Conservation (phyloP, 305 asterid genomes). For the Solanum hybrid region DNA sequence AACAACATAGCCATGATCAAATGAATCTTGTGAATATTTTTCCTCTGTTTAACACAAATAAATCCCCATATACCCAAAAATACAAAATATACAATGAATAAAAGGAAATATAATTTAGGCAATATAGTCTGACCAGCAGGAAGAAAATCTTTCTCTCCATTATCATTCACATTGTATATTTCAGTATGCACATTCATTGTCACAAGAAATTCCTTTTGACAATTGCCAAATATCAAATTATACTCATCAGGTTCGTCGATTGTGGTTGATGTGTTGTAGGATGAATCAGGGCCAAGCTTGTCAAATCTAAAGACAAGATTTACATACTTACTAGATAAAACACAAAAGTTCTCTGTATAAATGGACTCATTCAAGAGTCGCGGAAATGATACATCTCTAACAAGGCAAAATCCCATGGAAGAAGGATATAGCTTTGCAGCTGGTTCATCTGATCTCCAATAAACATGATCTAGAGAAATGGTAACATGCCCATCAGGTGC, state of each 20-base stretch:
- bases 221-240: slow-evolving; percentile 20
- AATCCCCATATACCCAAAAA: neutral
- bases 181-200: slow-evolving; percentile 23
- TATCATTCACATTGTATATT: slow-evolving; percentile 16
- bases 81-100: neutral
- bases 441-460: slow-evolving; percentile 12
- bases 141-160: slow-evolving; percentile 2
- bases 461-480: slow-evolving; percentile 11
- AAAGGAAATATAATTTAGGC: neutral
- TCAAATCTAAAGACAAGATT: slow-evolving; percentile 14
- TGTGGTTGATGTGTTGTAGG: neutral
- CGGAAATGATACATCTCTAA: slow-evolving; percentile 15
- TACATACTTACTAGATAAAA: slow-evolving; percentile 15
- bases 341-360: slow-evolving; percentile 17
- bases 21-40: slow-evolving; percentile 4
- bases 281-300: slow-evolving; percentile 11
- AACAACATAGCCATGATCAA: slow-evolving; percentile 1
- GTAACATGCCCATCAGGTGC: slow-evolving; percentile 14
- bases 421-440: slow-evolving; percentile 15
- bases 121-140: slow-evolving; percentile 8
- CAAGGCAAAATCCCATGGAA: slow-evolving; percentile 28
- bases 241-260: slow-evolving; percentile 17
- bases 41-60: neutral
- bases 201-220: slow-evolving; percentile 17
- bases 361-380: slow-evolving; percentile 18